These are phyloP conservation scores for Pseudogymnoascus sp. DNA, from an alignment of 2,329 filamentous ascomycete genomes.

Conservation along the genomic window DNA sequence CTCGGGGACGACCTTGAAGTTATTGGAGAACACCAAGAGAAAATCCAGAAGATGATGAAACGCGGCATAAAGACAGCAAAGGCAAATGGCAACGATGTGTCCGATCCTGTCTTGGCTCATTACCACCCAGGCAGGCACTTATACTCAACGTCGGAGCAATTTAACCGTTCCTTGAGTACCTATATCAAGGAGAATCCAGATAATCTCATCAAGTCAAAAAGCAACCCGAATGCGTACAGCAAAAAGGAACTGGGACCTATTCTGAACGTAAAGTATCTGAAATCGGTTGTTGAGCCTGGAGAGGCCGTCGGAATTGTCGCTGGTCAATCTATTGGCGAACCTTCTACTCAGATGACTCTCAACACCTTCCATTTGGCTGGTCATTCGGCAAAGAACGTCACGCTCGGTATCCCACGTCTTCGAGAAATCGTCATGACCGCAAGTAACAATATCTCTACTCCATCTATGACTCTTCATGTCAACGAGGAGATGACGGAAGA, in stretches of 20 bases:
- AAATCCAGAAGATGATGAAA: conserved; percentile 65
- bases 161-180: conserved; percentile 62
- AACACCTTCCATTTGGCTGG: conserved; percentile 99
- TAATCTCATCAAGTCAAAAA: conserved; percentile 46
- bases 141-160: conserved; percentile 84
- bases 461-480: conserved; percentile 77
- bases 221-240: conserved; percentile 28
- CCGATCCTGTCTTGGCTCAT: conserved; percentile 64
- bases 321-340: conserved; percentile 92
- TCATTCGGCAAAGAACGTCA: conserved; percentile 97
- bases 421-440: conserved; percentile 99
- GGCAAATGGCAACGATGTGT: conserved; percentile 42
- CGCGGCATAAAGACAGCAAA: conserved; percentile 67
- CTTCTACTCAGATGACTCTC: conserved; percentile 97
- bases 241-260: conserved; percentile 56
- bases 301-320: conserved; percentile 97
- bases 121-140: conserved; percentile 71
- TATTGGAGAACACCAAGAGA: conserved; percentile 57
- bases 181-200: conserved; percentile 74
- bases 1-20: conserved; percentile 54
- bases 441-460: conserved; percentile 79
- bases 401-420: conserved; percentile 91
- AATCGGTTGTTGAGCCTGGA: conserved; percentile 85
- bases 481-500: conserved; percentile 62
- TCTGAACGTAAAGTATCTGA: conserved; percentile 86